Conservation (phyloP, 495 filamentous ascomycete species). For the Trichocladium uniseriatum region DNA sequence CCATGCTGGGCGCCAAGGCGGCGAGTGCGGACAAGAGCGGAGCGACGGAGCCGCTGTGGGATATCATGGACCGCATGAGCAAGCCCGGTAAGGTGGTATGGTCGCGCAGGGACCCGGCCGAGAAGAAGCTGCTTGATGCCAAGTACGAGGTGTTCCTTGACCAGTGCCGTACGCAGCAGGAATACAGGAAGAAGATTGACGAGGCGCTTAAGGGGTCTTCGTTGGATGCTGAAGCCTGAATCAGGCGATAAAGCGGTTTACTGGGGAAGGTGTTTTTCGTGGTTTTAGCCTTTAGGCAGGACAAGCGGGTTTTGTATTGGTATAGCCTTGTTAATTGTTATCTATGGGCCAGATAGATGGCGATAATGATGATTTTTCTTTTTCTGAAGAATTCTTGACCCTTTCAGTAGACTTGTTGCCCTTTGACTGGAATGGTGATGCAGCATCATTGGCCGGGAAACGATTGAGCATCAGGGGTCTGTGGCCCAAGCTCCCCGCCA, state of each 20-base stretch:
- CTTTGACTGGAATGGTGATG: too few species aligned
- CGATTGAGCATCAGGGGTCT: too few species aligned
- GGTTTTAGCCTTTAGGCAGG: too few species aligned
- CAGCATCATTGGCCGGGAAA: too few species aligned
- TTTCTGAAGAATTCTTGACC: too few species aligned
- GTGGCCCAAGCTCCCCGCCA: constrained; percentile 7
- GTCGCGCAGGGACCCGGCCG: constrained; percentile 56
- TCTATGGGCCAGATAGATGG: too few species aligned
- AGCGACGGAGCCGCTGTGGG: constrained; percentile 78
- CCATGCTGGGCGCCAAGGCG: constrained; percentile 94
- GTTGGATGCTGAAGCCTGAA: constrained; percentile 1
- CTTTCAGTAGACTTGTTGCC: too few species aligned
- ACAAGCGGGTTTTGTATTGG: too few species aligned
- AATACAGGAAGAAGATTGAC: constrained; percentile 61
- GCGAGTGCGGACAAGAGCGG: constrained; percentile 68
- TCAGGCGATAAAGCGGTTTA: not conserved
- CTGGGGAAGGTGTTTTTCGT: too few species aligned
- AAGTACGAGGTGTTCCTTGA: constrained; percentile 85
- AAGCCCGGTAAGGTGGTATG: constrained; percentile 79
- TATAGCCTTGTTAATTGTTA: too few species aligned
- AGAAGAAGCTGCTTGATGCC: constrained; percentile 68
- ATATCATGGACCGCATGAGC: constrained; percentile 95
- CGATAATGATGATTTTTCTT: too few species aligned
- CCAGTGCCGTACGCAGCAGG: constrained; percentile 64
- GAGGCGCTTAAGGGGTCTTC: constrained; percentile 44